Base-by-base conservation (phyloP, 2,329 filamentous ascomycete genomes). In the Sporothrix curviconia region DNA sequence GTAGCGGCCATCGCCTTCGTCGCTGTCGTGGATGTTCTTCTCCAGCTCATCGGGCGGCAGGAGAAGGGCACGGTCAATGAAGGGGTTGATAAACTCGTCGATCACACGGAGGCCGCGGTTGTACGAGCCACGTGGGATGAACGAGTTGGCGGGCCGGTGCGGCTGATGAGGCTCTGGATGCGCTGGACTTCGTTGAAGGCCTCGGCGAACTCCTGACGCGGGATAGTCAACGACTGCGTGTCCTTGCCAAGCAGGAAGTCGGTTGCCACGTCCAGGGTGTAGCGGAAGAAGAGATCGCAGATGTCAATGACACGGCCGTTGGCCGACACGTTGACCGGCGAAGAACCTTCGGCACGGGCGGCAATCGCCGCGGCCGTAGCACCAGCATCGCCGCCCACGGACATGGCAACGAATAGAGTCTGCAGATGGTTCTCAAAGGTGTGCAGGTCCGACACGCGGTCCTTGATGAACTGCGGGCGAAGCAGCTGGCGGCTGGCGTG, bases 171-270 rank as follows among this genome's bases (percentile, higher is more conserved):
- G 65, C 81, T 82, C 68, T 95, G 90, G 4, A 89, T 76, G 47
- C 82, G 79, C 68, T 95, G 90, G 4, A 92, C 88, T 63, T 89
- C 84, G 66, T 80, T 83, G 72, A 96, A 96, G 5, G 90, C 87
- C 47, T 87, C 79, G n/a, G 89, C 89, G 66, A 96, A 95, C 17
- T 81, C 76, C 53, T 81, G 82, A 52, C 76, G 78, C 3, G 78
- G 82, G 57, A 82, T 81, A 17, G 74, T 76, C n/a, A 84, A 71
- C 30, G 78, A 81, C 65, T 81, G 82, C 19, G 92, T 86, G 61
- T 87, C 87, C 60, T 84, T 77, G 3, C 92, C 92, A 2, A 96
- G 81, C 28, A 96, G 74, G 68, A 96, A 96, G 64, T 95, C 88
- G 0, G 91, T 96, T 2, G 89, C 84, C 7, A 89, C 85, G 70